These are phyloP conservation scores for Plasmodium ovale DNA, from an alignment of 169 alveolate genomes.

Conservation along the genomic window DNA sequence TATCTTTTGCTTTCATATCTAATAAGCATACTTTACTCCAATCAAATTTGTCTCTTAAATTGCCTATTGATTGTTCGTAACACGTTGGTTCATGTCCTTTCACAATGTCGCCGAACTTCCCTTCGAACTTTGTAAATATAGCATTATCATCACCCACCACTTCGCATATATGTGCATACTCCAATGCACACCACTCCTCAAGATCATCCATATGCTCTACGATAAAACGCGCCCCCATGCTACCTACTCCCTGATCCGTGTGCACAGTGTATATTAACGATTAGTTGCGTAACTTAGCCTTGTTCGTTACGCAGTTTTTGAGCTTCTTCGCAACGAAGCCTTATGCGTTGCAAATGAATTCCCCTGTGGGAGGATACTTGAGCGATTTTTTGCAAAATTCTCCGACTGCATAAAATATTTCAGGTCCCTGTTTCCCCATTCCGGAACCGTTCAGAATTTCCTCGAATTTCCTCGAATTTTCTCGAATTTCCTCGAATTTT, in stretches of 20 bases:
- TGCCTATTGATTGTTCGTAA: conserved; percentile 37
- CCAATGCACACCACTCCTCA: conserved; percentile 77
- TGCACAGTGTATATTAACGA: too few relatives aligned
- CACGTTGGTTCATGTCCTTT: conserved; percentile 27
- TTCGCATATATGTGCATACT: conserved; percentile 78
- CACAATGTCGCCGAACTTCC: conserved; percentile 44
- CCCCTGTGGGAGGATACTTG: too few relatives aligned
- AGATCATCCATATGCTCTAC: conserved; percentile 67
- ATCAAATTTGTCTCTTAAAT: conserved; percentile 34
- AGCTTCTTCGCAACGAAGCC: too few relatives aligned
- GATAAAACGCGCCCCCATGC: conserved; percentile 19
- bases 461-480: neutral
- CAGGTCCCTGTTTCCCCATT: too few relatives aligned
- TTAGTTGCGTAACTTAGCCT: too few relatives aligned
- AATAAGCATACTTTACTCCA: conserved; percentile 38
- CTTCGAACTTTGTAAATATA: conserved; percentile 69
- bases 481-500: neutral
- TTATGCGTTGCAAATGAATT: too few relatives aligned
- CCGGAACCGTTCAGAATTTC: conserved; percentile 34
- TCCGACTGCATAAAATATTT: too few relatives aligned
- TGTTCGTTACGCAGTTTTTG: too few relatives aligned
- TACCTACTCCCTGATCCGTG: neutral
- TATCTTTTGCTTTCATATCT: conserved; percentile 58
- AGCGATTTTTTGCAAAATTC: too few relatives aligned
- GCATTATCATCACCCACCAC: conserved; percentile 53